These are phyloP conservation scores for Candida suzukii DNA, from an alignment of 805 yeast species.

Conservation along the genomic window DNA sequence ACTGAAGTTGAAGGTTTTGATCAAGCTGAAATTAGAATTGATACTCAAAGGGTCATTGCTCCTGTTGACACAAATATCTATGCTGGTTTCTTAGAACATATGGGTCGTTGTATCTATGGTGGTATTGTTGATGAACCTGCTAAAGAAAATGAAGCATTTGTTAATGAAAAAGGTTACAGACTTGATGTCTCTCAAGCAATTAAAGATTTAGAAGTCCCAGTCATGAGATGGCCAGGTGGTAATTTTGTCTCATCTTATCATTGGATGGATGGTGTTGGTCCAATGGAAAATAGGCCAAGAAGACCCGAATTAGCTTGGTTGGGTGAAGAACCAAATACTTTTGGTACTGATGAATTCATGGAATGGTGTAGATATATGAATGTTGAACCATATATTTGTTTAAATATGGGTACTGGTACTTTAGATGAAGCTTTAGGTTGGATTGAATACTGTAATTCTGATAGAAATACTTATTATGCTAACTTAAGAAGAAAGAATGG, in stretches of 20 bases:
- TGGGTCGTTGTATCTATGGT: conserved; percentile 31
- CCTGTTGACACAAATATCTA: conserved; percentile 22
- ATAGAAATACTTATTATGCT: conserved; percentile 26
- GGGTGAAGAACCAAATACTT: conserved; percentile 23
- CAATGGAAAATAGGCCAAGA: conserved; percentile 21
- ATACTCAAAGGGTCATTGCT: conserved; percentile 19
- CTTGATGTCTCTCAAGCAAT: conserved; percentile 24
- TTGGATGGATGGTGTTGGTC: conserved; percentile 29
- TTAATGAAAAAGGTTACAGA: conserved; percentile 21
- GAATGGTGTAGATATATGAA: conserved; percentile 25
- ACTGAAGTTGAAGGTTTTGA: conserved; percentile 6
- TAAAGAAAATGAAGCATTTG: conserved; percentile 13
- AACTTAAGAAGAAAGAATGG: conserved; percentile 27
- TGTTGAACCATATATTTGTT: conserved; percentile 26
- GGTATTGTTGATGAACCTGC: conserved; percentile 24
- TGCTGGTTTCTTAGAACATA: conserved; percentile 29
- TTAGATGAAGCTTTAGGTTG: conserved; percentile 28
- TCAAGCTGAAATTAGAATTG: conserved; percentile 20
- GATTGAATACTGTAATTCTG: conserved; percentile 28
- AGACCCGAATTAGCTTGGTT: conserved; percentile 30
- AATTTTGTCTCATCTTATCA: conserved; percentile 28
- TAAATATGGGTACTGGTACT: conserved; percentile 31
- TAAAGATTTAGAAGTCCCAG: conserved; percentile 25
- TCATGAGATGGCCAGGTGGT: conserved; percentile 30
- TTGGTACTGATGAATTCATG: conserved; percentile 30